Evolutionary conservation across 768 basidiomycete genomes (phyloP).

Genomic region (Naganishia antarctica): DNA sequence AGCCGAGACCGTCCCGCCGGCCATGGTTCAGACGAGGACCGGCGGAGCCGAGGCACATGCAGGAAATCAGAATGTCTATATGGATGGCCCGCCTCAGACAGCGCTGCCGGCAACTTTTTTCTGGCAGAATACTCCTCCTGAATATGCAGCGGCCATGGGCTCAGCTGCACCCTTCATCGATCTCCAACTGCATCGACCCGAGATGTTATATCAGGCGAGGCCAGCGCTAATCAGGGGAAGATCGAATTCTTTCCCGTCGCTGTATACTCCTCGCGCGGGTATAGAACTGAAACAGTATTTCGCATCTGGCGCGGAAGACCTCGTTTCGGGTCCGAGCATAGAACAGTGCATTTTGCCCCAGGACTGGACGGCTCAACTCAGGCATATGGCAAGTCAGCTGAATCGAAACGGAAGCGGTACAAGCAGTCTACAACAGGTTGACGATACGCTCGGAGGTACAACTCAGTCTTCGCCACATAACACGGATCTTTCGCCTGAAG

Average conservation of each 20-base stretch:
- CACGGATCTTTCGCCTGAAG: not conserved
- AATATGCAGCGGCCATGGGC: not conserved
- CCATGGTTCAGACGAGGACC: not conserved
- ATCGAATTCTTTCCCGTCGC: constrained; percentile 19
- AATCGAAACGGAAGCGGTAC: constrained; percentile 19
- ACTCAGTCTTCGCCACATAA: constrained; percentile 4
- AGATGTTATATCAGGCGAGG: not conserved
- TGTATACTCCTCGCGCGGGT: not conserved
- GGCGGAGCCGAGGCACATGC: not conserved
- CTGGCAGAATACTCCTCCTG: not conserved
- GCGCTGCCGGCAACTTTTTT: not conserved
- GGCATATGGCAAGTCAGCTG: constrained; percentile 6
- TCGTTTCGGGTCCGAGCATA: not conserved
- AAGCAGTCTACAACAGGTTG: constrained; percentile 13
- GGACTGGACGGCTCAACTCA: constrained; percentile 3
- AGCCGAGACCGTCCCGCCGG: not conserved
- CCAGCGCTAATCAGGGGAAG: constrained; percentile 7
- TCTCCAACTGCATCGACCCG: not conserved
- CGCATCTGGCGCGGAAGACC: not conserved
- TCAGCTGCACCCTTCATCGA: not conserved
- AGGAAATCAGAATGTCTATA: not conserved
- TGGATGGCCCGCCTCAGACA: not conserved
- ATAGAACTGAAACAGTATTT: not conserved
- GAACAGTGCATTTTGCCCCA: not conserved
- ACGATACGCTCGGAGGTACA: not conserved